Percentiles rank a stretch among this genome's conserved stretches.
Evolutionary conservation across 495 filamentous ascomycete species (phyloP).

Genomic region (Podospora tetraspora): DNA sequence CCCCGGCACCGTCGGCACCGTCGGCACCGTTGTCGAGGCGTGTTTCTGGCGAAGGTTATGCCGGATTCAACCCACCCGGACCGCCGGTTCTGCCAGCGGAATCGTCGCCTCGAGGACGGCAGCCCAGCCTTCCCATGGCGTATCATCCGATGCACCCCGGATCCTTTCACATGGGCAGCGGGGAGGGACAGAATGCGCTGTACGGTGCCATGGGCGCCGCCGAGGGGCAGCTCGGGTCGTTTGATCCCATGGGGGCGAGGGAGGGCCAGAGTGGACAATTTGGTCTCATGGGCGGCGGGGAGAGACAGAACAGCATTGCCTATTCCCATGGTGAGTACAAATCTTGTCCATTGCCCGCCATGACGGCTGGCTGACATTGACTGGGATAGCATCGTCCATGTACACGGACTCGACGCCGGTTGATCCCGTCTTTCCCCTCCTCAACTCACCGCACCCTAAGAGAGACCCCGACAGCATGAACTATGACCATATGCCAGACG

Average conservation of each 20-base stretch:
- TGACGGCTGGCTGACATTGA: background rate
- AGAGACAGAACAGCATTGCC: constrained; percentile 23
- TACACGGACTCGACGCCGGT: constrained; percentile 18
- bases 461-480: constrained; percentile 21
- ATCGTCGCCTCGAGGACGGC: constrained; percentile 19
- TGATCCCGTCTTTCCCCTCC: constrained; percentile 14
- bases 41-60: constrained; percentile 27
- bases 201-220: background rate
- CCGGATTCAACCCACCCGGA: constrained; percentile 18
- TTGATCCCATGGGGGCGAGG: background rate
- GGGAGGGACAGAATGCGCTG: background rate
- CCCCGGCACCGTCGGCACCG: background rate
- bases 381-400: constrained; percentile 10
- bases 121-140: constrained; percentile 21
- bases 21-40: constrained; percentile 16
- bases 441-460: constrained; percentile 20
- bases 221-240: background rate
- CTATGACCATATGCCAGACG: constrained; percentile 31
- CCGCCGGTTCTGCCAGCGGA: background rate
- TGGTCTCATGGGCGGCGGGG: constrained; percentile 14
- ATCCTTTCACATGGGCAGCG: background rate
- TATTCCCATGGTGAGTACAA: constrained; percentile 26
- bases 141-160: constrained; percentile 13
- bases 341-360: background rate
- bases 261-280: constrained; percentile 8